These are phyloP conservation scores for Jatropha curcas DNA, from an alignment of 345 rosid species.

Conservation along the genomic window DNA sequence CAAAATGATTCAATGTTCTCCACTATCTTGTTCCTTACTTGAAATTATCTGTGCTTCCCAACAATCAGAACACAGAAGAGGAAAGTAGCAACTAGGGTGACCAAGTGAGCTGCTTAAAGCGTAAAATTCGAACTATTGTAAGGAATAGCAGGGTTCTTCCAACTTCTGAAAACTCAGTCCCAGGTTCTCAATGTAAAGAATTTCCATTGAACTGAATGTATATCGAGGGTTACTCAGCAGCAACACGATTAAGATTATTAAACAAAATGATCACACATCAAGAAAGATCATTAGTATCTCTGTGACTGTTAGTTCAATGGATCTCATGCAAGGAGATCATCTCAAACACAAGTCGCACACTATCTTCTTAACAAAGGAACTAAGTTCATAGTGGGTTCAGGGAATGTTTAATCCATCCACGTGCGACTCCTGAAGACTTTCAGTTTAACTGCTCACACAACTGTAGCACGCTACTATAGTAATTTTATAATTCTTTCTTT, in stretches of 20 bases:
- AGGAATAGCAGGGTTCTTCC: neutral
- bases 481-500: no score
- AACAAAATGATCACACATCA: neutral
- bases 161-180: neutral
- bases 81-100: neutral
- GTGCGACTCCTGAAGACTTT: no score
- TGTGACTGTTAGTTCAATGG: neutral
- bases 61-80: neutral
- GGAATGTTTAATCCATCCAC: neutral
- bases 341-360: conserved; percentile 4
- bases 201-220: neutral
- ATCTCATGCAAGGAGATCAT: conserved; percentile 3
- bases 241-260: neutral
- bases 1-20: neutral
- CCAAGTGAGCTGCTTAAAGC: neutral
- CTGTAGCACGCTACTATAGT: no score
- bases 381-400: neutral
- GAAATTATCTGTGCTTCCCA: neutral
- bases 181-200: neutral
- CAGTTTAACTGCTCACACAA: no score
- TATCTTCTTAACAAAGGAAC: neutral
- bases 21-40: neutral
- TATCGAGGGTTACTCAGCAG: conserved; percentile 5
- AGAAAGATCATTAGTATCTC: neutral
- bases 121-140: neutral